Evolutionary conservation across 2,329 filamentous ascomycete genomes (phyloP), one percentile per base, ranked within the genome.

Genomic region (Cadophora malorum): DNA sequence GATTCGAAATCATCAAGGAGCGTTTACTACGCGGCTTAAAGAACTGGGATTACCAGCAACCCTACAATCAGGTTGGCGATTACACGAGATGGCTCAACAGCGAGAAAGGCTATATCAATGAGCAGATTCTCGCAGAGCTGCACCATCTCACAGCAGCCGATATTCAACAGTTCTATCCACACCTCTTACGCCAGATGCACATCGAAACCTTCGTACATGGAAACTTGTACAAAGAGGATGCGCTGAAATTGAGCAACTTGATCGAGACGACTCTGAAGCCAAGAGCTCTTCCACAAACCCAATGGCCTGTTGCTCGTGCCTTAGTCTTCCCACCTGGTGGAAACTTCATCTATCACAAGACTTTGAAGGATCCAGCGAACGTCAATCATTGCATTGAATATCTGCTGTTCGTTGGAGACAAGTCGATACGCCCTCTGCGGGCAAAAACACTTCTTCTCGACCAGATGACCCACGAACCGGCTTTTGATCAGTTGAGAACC

Each of bases 191-290:
- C 14, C 94, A 98, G 77, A 85, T 95, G 72, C 91, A 97, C 75
- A 90, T 97, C 70, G 96, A 99, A 79, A 86, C 94, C 2, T 87
- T 97, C 66, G 91, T 90, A 0, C 94, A 97, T 75, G 96, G 96
- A 63, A 99, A 99, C 79, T 79, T 99, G 65, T 94, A 97, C 83
- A 96, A 94, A 80, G 93, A 97, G 78, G 96, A 99, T 76, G 94
- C 93, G 0, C 83, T 97, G 65, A 91, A 90, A 77, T 86, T 97
- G 77, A 95, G 93, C 0, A 89, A 96, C 71, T 86, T 97, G 74
- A 86, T 97, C 31, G 92, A 96, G 78, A 88, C 85, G 6, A 92
- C 87, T 0, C 80, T 99, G 58, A 90, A 91, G 78, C 90, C 94
- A 14, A 88, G 90, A 35, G 80, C 86, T 21, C 82, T 98, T 21